Base-by-base conservation (phyloP, 495 filamentous ascomycete species). In the Podospora fimiseda region DNA sequence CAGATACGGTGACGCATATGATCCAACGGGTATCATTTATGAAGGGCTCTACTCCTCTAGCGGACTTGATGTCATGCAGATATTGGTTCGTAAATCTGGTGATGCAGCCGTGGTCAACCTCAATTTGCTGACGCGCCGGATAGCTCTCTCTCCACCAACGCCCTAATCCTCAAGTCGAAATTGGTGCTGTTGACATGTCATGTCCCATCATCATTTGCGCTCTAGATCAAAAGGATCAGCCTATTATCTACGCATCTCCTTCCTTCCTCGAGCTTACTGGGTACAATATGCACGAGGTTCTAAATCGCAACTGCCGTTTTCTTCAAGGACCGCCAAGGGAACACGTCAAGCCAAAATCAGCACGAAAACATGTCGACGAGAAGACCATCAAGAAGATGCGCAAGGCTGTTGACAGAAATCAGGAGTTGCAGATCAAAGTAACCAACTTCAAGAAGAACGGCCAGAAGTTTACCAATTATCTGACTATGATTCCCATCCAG, bases 221-320 rank as follows among this genome's bases (percentile, higher is more conserved):
- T 52, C 60, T 77, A 24, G 54, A 60, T 16, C 55, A 61, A 16
- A 65, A 64, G 8, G 74, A 79, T 52, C 59, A 56, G 18, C 76
- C 77, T 22, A 72, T 80, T 43, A 64, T 79, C 15, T 80, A 80
- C 51, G 71, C 69, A 9, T 74, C 74, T 13, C 65, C 70, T 3
- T 33, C 68, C 2, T 79, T 76, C 61, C 52, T 56, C 30, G 44
- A 63, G 13, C 58, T 79, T 48, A 77, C 75, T 0, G 76, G 75
- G 5, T 80, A 79, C 54, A 43, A 62, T 2, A 38, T 37, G 2
- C 20, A 43, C 27, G 74, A 80, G 51, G 63, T 73, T 9, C 27
- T 74, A n/a, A 74, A 74, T 0, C 49, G 57, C 15, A 80, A 80
- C 60, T 79, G 76, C 48, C 75, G 77, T n/a, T 78, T 80, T 49